Evolutionary conservation across 1,139 yeast genomes (phyloP), one percentile per base, ranked within the genome.

Genomic region (Taiozyma sp.): DNA sequence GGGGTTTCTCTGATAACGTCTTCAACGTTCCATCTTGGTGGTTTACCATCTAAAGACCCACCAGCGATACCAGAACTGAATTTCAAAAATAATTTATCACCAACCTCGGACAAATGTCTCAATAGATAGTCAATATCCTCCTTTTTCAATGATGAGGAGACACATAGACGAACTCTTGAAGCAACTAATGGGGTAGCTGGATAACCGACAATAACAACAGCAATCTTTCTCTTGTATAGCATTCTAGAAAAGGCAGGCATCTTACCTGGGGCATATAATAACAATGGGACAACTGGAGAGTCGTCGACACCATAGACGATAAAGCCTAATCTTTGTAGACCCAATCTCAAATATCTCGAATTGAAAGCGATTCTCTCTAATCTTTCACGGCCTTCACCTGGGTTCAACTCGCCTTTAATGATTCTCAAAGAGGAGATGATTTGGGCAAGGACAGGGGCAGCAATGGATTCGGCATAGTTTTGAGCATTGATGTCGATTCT

Each of bases 181-280:
- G 91, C 81, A 39, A 88, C 84, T 58, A 93, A 76, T 32, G 97
- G 97, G 1, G 99, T 91, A 1, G 99, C 99, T 10, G 99, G 99
- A 66, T 93, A 93, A 30, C 98, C 97, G 46, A 91, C 98, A 60
- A 93, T 85, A 44, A 95, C 99, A 48, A 93, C 93, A 6, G 99
- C 99, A 55, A 93, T 84, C 51, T 87, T 87, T 69, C 81, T 74
- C 52, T 79, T 82, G 60, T 87, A 80, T 76, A 93, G 78, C 77
- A 81, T 78, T 67, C 97, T 80, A 43, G 97, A 86, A 55, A 90
- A 80, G 0, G 95, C 91, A 16, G 97, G 95, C 96, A 93, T 89
- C 68, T 90, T 91, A 34, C 95, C 83, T 35, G 99, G 99, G 50
- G 89, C 82, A 65, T 85, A 93, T 55, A 91, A 72, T 67, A 95